Base-by-base conservation (phyloP, 2,329 filamentous ascomycete species). In the Leptographium procerum region DNA sequence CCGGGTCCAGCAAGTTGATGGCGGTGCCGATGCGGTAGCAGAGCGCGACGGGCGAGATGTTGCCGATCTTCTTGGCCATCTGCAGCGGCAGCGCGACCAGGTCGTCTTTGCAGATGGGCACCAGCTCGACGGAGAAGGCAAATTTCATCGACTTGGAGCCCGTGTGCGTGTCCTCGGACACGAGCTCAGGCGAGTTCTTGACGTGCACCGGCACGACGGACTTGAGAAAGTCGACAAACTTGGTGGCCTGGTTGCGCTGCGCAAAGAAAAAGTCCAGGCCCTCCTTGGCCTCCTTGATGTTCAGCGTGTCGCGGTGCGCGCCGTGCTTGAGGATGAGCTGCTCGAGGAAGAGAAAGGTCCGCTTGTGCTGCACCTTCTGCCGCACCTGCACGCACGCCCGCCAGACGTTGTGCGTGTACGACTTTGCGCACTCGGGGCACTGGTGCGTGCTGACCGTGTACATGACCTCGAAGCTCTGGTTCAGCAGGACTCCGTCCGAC, bases 31-130 rank as follows among this genome's bases (percentile, higher is more conserved):
- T 85, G 64, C 88, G 83, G 71, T 91, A 83, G 77, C 94, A 97
- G 43, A 99, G 77, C 1, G 87, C 83, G 43, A 99, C 77, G 3
- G 94, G 94, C 1, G 85, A 82, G 66, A 97, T 95, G 71, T 96
- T 96, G 62, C 94, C 91, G 56, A 88, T 77, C 58, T 86, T 84
- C 71, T 91, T 94, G 16, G 94, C 94, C 60, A 97, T 77, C 65
- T 90, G 91, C 62, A 96, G 85, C 1, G 94, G 94, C 40, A 99
- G 76, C 1, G 89, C 91, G n/a, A 99, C 89, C 31, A 99, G 77
- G 69, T 99, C 94, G 66, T 99, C 94, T 72, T 96, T 96, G 78
- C 94, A 97, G 55, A 99, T 91, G 1, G 94, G 94, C 29, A 97
- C 86, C 54, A 99, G 73, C 69, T 96, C 89, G 57, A 87, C 84